A percentile compares a stretch with the other conserved stretches of the same genome.
These are phyloP conservation scores for Bipolaris gigantea DNA, from an alignment of 2,329 filamentous ascomycete genomes.

Conservation along the genomic window DNA sequence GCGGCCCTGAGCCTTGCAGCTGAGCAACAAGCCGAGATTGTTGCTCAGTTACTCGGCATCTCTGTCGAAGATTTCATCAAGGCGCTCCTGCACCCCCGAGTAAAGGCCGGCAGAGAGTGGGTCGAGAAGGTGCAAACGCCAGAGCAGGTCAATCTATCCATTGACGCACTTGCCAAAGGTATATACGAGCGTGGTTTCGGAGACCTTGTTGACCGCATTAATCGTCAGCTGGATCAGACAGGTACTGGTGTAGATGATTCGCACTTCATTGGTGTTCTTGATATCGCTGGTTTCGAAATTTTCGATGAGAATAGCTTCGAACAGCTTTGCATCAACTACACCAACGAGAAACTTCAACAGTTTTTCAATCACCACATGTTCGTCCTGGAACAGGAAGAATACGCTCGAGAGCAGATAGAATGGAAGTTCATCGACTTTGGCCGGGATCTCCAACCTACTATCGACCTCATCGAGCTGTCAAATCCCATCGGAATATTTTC, in stretches of 20 bases:
- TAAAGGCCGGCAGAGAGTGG: constrained; percentile 96
- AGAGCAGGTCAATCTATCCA: constrained; percentile 85
- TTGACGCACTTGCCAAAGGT: constrained; percentile 92
- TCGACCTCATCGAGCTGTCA: constrained; percentile 91
- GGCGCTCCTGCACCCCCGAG: constrained; percentile 85
- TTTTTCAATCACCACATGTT: constrained; percentile 99
- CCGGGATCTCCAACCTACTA: constrained; percentile 93
- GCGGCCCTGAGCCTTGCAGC: constrained; percentile 78
- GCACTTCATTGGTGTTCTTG: constrained; percentile 94
- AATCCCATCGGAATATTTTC: constrained; percentile 99
- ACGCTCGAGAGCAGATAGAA: constrained; percentile 95
- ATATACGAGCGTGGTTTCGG: constrained; percentile 97
- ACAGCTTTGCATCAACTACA: constrained; percentile 99
- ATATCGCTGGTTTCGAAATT: constrained; percentile 99
- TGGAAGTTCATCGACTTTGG: constrained; percentile 99
- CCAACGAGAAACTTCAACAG: constrained; percentile 98
- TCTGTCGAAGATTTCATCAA: constrained; percentile 82
- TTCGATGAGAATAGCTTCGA: constrained; percentile 99
- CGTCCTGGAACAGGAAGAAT: constrained; percentile 96
- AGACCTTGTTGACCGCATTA: constrained; percentile 88
- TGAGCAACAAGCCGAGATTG: constrained; percentile 72
- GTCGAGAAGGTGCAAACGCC: constrained; percentile 98
- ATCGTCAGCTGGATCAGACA: constrained; percentile 84
- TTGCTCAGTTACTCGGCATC: constrained; percentile 84
- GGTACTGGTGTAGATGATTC: constrained; percentile 83